phyloP scores from a whole-genome alignment of 495 filamentous ascomycete genomes.

The Penicillium desertorum region DNA sequence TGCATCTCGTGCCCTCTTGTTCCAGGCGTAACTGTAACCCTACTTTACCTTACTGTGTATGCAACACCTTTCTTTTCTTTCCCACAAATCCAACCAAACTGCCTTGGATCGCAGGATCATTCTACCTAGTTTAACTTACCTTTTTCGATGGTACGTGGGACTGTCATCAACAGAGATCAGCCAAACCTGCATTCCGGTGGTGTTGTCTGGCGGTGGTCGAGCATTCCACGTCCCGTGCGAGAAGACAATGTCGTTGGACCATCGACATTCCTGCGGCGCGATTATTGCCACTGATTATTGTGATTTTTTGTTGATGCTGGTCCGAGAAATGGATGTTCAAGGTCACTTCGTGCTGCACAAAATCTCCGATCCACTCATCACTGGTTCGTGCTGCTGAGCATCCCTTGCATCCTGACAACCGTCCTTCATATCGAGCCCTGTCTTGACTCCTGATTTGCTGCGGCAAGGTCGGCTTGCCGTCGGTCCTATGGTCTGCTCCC shows the following conservation, averaged over 20 bases:
- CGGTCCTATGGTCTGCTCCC: slow-evolving; percentile 31
- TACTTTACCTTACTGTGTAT: slow-evolving; percentile 15
- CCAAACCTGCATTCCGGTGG: slow-evolving; percentile 40
- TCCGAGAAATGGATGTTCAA: slow-evolving; percentile 18
- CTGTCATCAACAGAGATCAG: slow-evolving; percentile 16
- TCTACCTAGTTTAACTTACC: slow-evolving; percentile 12
- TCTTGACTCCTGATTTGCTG: slow-evolving; percentile 48
- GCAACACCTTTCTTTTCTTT: slow-evolving; percentile 12
- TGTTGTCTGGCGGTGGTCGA: slow-evolving; percentile 18
- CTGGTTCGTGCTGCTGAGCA: slow-evolving; percentile 41
- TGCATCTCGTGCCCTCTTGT: slow-evolving; percentile 27
- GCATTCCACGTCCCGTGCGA: slow-evolving; percentile 32
- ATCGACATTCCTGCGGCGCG: slow-evolving; percentile 40
- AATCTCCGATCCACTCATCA: slow-evolving; percentile 45
- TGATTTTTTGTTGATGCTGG: slow-evolving; percentile 28
- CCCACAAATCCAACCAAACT: slow-evolving; percentile 19
- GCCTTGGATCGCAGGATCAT: slow-evolving; percentile 24
- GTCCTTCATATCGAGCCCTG: slow-evolving; percentile 37
- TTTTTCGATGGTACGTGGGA: slow-evolving; percentile 10
- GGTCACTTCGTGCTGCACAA: slow-evolving; percentile 34
- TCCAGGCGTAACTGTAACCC: slow-evolving; percentile 23
- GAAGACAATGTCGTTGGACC: slow-evolving; percentile 27
- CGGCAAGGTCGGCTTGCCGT: slow-evolving; percentile 35
- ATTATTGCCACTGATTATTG: slow-evolving; percentile 30
- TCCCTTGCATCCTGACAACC: slow-evolving; percentile 43